Conservation (phyloP, 75 land plant genomes). For the Sequoia sempervirens region DNA sequence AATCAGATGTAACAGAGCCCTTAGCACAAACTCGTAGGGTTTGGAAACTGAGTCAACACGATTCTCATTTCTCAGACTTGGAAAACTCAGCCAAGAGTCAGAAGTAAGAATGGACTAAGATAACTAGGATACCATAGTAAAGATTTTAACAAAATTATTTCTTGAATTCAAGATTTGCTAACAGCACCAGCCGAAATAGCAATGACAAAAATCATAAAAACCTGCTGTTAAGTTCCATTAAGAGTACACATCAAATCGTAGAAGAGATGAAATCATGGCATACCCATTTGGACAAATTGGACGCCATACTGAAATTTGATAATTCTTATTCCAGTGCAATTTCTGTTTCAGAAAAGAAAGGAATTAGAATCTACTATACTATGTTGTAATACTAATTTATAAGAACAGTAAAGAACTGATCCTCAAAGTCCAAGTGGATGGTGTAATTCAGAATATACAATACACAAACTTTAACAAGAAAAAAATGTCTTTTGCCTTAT, state of each 20-base stretch:
- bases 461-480: neutral
- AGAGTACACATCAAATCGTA: neutral
- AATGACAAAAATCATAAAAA: no score
- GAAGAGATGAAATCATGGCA: neutral
- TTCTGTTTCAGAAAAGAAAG: conserved; percentile 11
- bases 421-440: neutral
- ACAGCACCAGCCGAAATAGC: neutral
- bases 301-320: conserved; percentile 8
- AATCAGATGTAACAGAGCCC: neutral
- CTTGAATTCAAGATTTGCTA: neutral
- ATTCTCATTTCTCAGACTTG: neutral
- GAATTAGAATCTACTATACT: neutral
- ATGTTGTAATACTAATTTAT: neutral
- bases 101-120: neutral
- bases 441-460: neutral
- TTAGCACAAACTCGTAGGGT: neutral
- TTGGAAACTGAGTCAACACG: neutral
- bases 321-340: conserved; percentile 19
- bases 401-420: neutral
- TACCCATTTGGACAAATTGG: conserved; percentile 8
- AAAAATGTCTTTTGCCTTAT: neutral
- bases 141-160: neutral
- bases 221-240: no score
- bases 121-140: neutral
- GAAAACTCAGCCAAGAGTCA: neutral